Evolutionary conservation across 139 green algal genomes (phyloP), one percentile per base, ranked within the genome.

Genomic region (Gonium pectorale): DNA sequence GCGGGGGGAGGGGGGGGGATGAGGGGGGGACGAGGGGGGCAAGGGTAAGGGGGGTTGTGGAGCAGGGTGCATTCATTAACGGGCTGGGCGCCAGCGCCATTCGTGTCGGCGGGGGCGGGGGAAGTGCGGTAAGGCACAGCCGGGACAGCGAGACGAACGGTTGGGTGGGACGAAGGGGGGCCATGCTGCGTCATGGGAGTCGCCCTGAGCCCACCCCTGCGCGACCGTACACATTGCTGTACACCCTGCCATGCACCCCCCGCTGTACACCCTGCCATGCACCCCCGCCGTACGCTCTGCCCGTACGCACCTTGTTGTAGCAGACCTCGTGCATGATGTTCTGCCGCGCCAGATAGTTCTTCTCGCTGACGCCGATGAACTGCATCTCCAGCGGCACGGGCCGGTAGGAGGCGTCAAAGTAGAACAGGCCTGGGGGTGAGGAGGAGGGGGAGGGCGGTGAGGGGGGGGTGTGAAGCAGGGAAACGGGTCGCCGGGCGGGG

Each of bases 401-500:
- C 54, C 97, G 94, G 93, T 97, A 99, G 46, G 87, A 93, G 52
- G 93, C 91, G 64, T 98, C 97, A 94, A 99, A 99, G 86, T 98
- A 93, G 91, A 99, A 99, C 9, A 99, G 92, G 24, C 97, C 96
- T 52, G 81, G 31, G 31, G 46, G 2, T 29, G 11, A 27, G 21
- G 17, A 5, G 31, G 66, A 33, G 66, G 31, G 46, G 64, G 22
- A 44, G 4, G 21, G 66, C 11, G 5, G 17, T 37, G 37, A 5
- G 35, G 35, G 33, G 27, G 5, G 21, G 59, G 27, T 4, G 59
- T 44, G 62, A n/a, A n/a, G n/a, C n/a, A n/a, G n/a, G n/a, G n/a
- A n/a, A n/a, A n/a, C n/a, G n/a, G n/a, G n/a, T n/a, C n/a, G n/a
- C n/a, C n/a, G n/a, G n/a, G n/a, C n/a, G n/a, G n/a, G n/a, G n/a